Evolutionary conservation across 176 grass and related monocot genomes (phyloP).

Genomic region (Phragmites australis): DNA sequence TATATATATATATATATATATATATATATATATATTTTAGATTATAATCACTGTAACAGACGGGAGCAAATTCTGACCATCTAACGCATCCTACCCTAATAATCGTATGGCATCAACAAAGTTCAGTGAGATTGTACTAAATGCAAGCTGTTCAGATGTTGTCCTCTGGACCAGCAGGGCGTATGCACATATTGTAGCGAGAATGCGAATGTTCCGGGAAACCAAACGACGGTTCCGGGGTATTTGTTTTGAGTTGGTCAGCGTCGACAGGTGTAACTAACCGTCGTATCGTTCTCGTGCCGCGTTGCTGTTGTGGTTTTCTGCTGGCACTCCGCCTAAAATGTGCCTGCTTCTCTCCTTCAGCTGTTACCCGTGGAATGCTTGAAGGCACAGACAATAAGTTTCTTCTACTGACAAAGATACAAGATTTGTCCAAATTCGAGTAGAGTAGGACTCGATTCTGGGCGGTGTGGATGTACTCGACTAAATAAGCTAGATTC

Average conservation of each 20-base stretch:
- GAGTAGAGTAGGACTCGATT: neutral
- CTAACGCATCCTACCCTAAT: neutral
- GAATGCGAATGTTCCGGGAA: neutral
- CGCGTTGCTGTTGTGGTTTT: neutral
- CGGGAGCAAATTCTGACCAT: too few species aligned
- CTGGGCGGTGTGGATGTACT: neutral
- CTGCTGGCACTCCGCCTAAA: neutral
- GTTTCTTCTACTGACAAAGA: neutral
- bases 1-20: too few species aligned
- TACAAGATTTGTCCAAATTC: neutral
- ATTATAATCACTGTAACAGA: too few species aligned
- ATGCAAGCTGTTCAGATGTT: neutral
- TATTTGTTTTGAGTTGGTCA: neutral
- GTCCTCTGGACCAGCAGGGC: neutral
- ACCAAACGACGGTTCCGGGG: neutral
- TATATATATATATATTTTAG: too few species aligned
- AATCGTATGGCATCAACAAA: slow-evolving; percentile 3
- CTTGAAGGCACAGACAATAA: neutral
- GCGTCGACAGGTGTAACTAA: slow-evolving; percentile 3
- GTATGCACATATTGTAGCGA: neutral
- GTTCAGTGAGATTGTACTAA: neutral
- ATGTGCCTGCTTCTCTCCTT: neutral
- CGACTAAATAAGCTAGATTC: too few species aligned
- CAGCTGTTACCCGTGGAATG: neutral
- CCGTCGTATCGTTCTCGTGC: slow-evolving; percentile 4